Base-by-base conservation (phyloP, 495 filamentous ascomycete genomes). In the Aspergillus sclerotiicarbonarius region DNA sequence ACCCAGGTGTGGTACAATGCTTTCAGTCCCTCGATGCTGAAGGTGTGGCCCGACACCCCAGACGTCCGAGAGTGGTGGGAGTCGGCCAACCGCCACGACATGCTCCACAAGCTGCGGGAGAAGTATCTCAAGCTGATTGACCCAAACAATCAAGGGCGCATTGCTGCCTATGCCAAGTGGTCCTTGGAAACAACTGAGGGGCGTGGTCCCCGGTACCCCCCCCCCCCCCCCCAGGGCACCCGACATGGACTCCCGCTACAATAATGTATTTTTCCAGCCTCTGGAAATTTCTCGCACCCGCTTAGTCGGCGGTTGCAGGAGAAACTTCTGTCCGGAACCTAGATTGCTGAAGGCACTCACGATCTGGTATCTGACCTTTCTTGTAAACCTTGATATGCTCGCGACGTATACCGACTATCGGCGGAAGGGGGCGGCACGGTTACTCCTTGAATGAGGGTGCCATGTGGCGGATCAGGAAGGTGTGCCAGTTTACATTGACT, bases 401-500 rank as follows among this genome's bases (percentile, higher is more conserved):
- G 70, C 75, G 12, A 79, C 77, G 18, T 74, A 80, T 50, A 81
- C 79, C 5, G 71, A 75, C 20, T 78, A 77, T 51, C 72, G 76
- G 55, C 59, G 72, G 15, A 66, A 72, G 25, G 82, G 82, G 3
- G 82, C 82, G 1, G 82, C 77, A 8, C 67, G 69, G 2, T 72
- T 77, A 61, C 73, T 84, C 1, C 67, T 82, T 5, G 35, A 65
- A 16, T 85, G 81, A 80, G 81, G 80, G 4, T 76, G 79, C 44
- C 63, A 74, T 16, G 57, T 69, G 41, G 76, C 78, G 0, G 74
- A 78, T 59, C 37, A 62, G 30, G 61, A 71, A 18, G 65, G 68
- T 1, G 59, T 66, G 2, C 51, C 59, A 12, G 65, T 63, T 3
- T 75, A 73, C 54, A 56, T 73, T 9, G 69, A 76, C 60, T 66